Evolutionary conservation across 2,329 filamentous ascomycete species (phyloP), one percentile per base, ranked within the genome.

Genomic region (Phoma sp.): DNA sequence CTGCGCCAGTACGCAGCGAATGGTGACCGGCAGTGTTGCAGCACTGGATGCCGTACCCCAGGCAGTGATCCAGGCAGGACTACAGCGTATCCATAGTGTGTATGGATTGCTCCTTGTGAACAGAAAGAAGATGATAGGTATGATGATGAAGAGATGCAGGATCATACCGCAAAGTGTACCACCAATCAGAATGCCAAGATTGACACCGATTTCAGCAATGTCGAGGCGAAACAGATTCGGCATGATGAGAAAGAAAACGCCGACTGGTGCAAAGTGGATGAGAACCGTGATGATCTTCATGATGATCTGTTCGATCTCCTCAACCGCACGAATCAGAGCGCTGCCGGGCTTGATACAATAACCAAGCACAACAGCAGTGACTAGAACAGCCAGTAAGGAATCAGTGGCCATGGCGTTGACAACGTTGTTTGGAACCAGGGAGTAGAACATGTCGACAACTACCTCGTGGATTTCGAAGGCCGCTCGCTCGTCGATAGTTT

Each of bases 11-110:
- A 75, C 71, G 14, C 74, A 77, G 11, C 73, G 70, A 42, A 83
- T 74, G 2, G 81, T 82, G 11, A 83, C 76, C 0, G 81, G 77
- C 22, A 83, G 70, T 1, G 81, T 83, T 6, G 80, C 81, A 10
- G 81, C 81, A 2, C 79, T 82, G 1, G 80, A 82, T 1, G 81
- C 80, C 9, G 80, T 79, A 35, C 81, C 81, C 81, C 81, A 83
- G 0, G 80, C 81, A 1, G 81, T 83, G 45, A 83, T 73, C 82
- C 81, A 83, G 0, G 81, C 80, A 0, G 78, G 79, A 2, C 79
- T 79, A 55, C 75, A 77, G 54, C 75, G 78, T 54, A 80, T 14
- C 80, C 81, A 83, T 61, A 77, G 73, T 0, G 71, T 49, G 48
- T 80, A 83, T 0, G 80, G 79, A 59, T 83, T 83, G 54, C 69